Evolutionary conservation across 345 rosid species (phyloP).

Genomic region (Brassica rapa): DNA sequence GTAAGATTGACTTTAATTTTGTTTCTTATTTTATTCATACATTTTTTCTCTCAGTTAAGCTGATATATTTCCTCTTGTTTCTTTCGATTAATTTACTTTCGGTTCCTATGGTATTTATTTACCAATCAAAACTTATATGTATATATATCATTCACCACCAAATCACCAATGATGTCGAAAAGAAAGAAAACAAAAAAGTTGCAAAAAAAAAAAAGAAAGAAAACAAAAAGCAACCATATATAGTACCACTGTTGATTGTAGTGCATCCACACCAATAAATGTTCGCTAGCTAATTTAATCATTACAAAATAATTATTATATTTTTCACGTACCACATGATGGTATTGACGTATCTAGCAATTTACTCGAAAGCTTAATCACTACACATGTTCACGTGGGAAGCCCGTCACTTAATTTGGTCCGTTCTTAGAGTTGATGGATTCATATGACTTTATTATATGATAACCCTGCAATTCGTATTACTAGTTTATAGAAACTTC

Average conservation of each 20-base stretch:
- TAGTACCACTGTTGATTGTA: slow-evolving; percentile 8
- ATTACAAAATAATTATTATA: slow-evolving; percentile 33
- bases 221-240: neutral
- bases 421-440: neutral
- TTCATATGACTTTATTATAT: neutral
- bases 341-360: slow-evolving; percentile 28
- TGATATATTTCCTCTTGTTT: too few relatives aligned
- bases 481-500: neutral
- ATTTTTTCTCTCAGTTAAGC: too few relatives aligned
- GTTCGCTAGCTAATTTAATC: slow-evolving; percentile 16
- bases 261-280: slow-evolving; percentile 1
- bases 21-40: too few relatives aligned
- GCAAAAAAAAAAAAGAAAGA: neutral
- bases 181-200: neutral
- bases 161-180: slow-evolving; percentile 4
- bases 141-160: neutral
- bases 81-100: too few relatives aligned
- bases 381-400: slow-evolving; percentile 38
- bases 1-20: too few relatives aligned
- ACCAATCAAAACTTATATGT: too few relatives aligned
- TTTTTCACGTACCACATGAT: slow-evolving; percentile 37
- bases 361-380: slow-evolving; percentile 30
- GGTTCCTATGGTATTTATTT: too few relatives aligned
- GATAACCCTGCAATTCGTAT: slow-evolving; percentile 1
- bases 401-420: slow-evolving; percentile 17